Base-by-base conservation (phyloP, 176 grass and related monocot species). In the Bonia amplexicaulis region DNA sequence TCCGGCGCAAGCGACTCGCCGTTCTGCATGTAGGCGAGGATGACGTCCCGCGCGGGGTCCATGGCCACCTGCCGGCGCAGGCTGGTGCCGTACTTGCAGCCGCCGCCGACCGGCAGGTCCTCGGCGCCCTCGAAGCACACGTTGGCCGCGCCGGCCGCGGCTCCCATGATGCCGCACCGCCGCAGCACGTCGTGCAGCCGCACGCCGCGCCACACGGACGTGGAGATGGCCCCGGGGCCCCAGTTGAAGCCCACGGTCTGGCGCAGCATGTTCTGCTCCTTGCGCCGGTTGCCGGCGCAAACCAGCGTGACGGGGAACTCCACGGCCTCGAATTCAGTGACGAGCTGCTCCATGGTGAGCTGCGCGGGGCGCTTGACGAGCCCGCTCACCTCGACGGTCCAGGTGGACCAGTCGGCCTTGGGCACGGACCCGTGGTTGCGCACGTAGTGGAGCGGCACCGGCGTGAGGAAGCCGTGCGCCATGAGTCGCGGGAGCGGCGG, bases 21-120 rank as follows among this genome's bases (percentile, higher is more conserved):
- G 88, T 97, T 97, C 91, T 97, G 95, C 91, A 92, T 91, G 89
- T 93, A 97, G 1, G 91, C 94, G 23, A 97, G 85, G 51, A 97
- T 89, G n/a, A 97, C 80, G 78, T 94, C 92, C 29, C 74, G 88
- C 2, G 90, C 67, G 0, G 92, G 90, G 81, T 97, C 94, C 90
- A 97, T 77, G 54, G 92, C 94, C 11, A 90, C 82, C 60, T 82
- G 80, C 2, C 85, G 74, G 13, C 80, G 39, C 17, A 97, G 78
- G 90, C 94, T 97, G 25, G 94, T 97, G 47, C 94, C 94, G 67
- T 97, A 97, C 79, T 57, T 88, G 66, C 68, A 73, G 0, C 89
- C 87, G 1, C 91, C 89, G 9, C 92, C 92, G 1, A 87, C 94
- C 2, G 94, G 92, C 2, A 94, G 90, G 40, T 92, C 92, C 57